phyloP scores from a whole-genome alignment of 2,329 filamentous ascomycete species.

The Aspergillus phoenicis region DNA sequence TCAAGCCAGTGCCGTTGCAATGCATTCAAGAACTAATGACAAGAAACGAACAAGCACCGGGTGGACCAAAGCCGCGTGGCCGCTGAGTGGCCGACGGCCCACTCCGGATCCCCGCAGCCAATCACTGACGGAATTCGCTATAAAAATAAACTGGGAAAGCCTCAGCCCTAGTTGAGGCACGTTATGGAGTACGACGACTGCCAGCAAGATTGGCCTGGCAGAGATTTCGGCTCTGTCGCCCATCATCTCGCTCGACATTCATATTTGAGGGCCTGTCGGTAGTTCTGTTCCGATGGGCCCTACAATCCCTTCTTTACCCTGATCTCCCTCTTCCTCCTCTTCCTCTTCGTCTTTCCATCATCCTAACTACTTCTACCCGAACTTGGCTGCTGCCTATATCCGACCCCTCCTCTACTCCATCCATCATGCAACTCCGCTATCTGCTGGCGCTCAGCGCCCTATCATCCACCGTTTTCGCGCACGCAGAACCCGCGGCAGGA shows the following conservation, averaged over 20 bases:
- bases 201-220: background rate
- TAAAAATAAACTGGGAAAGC: constrained; percentile 8
- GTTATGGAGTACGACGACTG: constrained; percentile 4
- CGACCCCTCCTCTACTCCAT: background rate
- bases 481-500: background rate
- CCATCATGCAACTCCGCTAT: background rate
- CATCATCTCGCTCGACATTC: background rate
- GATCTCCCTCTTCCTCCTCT: background rate
- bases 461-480: background rate
- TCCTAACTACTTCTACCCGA: background rate
- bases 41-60: background rate
- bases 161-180: constrained; percentile 11
- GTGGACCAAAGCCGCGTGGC: constrained; percentile 10
- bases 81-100: constrained; percentile 7
- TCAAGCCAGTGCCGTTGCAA: background rate
- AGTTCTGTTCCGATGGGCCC: background rate
- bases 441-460: constrained; percentile 1
- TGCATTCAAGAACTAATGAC: background rate
- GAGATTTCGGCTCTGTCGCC: constrained; percentile 1
- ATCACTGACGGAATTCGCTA: background rate
- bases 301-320: background rate
- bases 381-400: background rate
- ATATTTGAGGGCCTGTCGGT: background rate
- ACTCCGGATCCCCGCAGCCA: background rate
- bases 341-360: background rate